phyloP scores from a whole-genome alignment of 345 rosid genomes.

The Clarkia xantiana region DNA sequence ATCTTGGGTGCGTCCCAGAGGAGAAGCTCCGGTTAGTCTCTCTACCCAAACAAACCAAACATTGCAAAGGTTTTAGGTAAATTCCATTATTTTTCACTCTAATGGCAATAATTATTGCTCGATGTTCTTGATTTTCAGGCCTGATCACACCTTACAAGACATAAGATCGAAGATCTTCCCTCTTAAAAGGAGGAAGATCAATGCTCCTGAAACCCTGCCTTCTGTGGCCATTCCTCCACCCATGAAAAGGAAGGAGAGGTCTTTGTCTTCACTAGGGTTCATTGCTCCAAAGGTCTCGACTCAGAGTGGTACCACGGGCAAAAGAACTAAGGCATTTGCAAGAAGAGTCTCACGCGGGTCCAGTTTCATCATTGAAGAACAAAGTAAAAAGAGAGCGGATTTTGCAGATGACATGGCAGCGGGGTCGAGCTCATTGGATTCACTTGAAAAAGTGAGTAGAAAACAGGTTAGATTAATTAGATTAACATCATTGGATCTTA shows the following conservation, averaged over 20 bases:
- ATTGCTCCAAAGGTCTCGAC: conserved; percentile 42
- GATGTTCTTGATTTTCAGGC: conserved; percentile 26
- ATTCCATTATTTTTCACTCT: background rate
- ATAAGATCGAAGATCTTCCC: conserved; percentile 62
- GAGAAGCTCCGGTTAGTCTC: conserved; percentile 49
- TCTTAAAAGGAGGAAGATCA: conserved; percentile 35
- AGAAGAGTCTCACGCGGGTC: conserved; percentile 34
- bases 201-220: conserved; percentile 36
- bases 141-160: conserved; percentile 69
- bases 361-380: conserved; percentile 24
- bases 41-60: background rate
- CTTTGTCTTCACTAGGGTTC: conserved; percentile 52
- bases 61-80: background rate
- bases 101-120: background rate
- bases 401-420: conserved; percentile 23
- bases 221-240: conserved; percentile 25
- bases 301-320: conserved; percentile 43
- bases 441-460: conserved; percentile 21
- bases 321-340: conserved; percentile 33
- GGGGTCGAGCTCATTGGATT: conserved; percentile 41
- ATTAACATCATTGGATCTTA: conserved; percentile 5
- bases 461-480: conserved; percentile 34
- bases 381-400: conserved; percentile 28
- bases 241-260: conserved; percentile 57
- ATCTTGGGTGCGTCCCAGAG: conserved; percentile 50